Conservation (phyloP, 345 rosid genomes). For the Tarenaya hassleriana region DNA sequence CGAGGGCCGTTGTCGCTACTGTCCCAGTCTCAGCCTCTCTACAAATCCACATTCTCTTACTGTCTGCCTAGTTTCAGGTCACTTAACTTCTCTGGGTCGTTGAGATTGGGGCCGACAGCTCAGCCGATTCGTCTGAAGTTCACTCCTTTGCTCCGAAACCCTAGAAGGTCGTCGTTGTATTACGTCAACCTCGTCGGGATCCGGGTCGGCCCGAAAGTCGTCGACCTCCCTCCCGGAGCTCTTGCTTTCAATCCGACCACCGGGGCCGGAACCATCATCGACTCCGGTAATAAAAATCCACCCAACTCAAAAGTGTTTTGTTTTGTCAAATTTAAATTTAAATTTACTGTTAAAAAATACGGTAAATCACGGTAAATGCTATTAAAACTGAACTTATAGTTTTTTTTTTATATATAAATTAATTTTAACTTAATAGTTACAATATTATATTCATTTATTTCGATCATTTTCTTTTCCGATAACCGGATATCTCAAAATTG, state of each 20-base stretch:
- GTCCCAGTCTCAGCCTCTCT: slow-evolving; percentile 67
- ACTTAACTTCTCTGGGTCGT: slow-evolving; percentile 63
- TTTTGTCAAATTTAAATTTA: no score
- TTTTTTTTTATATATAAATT: no score
- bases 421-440: no score
- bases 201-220: slow-evolving; percentile 54
- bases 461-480: no score
- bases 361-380: no score
- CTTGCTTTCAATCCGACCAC: slow-evolving; percentile 69
- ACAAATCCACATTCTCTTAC: slow-evolving; percentile 77
- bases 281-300: slow-evolving; percentile 49
- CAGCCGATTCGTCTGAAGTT: slow-evolving; percentile 69
- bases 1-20: slow-evolving; percentile 75
- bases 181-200: slow-evolving; percentile 63
- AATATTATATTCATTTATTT: no score
- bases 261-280: slow-evolving; percentile 87
- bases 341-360: no score
- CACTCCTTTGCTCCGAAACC: slow-evolving; percentile 68
- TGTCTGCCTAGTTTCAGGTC: slow-evolving; percentile 84
- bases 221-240: slow-evolving; percentile 57
- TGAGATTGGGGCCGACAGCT: slow-evolving; percentile 71
- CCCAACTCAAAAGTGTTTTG: no score
- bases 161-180: slow-evolving; percentile 73
- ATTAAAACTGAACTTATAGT: no score
- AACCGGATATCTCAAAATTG: no score